A percentile compares a stretch with the other conserved stretches of the same genome.
phyloP scores from a whole-genome alignment of 306 rosid species.

The Potentilla sterilis region DNA sequence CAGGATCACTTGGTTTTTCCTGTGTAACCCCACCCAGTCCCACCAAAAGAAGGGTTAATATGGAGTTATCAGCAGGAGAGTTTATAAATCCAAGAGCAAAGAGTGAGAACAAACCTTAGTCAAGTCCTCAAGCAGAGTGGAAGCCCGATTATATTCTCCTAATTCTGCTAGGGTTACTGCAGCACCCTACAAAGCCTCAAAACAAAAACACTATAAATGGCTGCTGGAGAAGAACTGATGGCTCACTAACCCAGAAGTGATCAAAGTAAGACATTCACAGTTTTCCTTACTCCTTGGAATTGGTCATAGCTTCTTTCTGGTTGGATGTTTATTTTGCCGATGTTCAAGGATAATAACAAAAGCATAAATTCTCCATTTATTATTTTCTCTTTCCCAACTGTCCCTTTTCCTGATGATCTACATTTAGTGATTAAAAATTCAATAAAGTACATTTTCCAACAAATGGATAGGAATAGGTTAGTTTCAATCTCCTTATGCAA shows the following conservation, averaged over 20 bases:
- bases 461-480: neutral
- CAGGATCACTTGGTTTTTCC: slow-evolving; percentile 78
- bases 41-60: slow-evolving; percentile 6
- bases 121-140: slow-evolving; percentile 81
- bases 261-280: neutral
- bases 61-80: neutral
- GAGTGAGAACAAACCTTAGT: slow-evolving; percentile 49
- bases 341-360: neutral
- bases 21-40: slow-evolving; percentile 19
- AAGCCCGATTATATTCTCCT: slow-evolving; percentile 72
- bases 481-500: neutral
- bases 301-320: neutral
- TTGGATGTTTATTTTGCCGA: neutral
- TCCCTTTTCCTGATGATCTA: neutral
- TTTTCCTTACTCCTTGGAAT: neutral
- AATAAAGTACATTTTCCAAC: neutral
- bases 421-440: neutral
- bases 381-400: neutral
- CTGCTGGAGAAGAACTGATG: neutral
- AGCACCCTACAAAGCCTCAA: slow-evolving; percentile 70
- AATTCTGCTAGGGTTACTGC: slow-evolving; percentile 84
- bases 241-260: slow-evolving; percentile 1
- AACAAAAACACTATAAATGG: slow-evolving; percentile 24
- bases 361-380: neutral
- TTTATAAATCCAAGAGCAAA: slow-evolving; percentile 11